Evolutionary conservation across 306 rosid genomes (phyloP).

Genomic region (Senna siamea): DNA sequence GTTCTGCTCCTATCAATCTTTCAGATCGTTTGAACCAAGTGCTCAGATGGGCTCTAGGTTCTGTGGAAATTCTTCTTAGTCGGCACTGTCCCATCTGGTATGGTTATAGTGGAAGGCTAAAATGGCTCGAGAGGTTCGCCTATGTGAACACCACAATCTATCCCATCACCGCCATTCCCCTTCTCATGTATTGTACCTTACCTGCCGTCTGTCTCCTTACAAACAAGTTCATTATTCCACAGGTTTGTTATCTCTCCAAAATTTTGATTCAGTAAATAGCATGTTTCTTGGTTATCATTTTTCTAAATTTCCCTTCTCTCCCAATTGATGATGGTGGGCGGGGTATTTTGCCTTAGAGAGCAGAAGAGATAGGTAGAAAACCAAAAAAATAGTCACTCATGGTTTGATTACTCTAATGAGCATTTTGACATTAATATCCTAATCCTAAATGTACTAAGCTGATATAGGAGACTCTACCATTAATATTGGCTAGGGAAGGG

Average conservation of each 20-base stretch:
- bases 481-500: too few species aligned
- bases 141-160: conserved; percentile 90
- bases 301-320: not conserved
- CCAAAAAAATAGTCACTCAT: not conserved
- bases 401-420: too few species aligned
- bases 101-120: conserved; percentile 82
- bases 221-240: conserved; percentile 91
- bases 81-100: conserved; percentile 95
- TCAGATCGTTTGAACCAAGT: conserved; percentile 97
- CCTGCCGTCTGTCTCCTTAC: conserved; percentile 95
- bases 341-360: not conserved
- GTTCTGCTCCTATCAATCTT: conserved; percentile 94
- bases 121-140: conserved; percentile 84
- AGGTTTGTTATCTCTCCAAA: conserved; percentile 58
- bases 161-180: conserved; percentile 84
- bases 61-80: conserved; percentile 88
- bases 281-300: not conserved
- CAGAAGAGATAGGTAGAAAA: not conserved
- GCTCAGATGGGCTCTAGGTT: conserved; percentile 92
- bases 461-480: too few species aligned
- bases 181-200: conserved; percentile 80
- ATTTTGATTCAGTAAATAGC: conserved; percentile 12
- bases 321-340: not conserved
- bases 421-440: too few species aligned
- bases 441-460: too few species aligned